Base-by-base conservation (phyloP, 2,329 filamentous ascomycete species). In the Pleomassaria siparia region DNA sequence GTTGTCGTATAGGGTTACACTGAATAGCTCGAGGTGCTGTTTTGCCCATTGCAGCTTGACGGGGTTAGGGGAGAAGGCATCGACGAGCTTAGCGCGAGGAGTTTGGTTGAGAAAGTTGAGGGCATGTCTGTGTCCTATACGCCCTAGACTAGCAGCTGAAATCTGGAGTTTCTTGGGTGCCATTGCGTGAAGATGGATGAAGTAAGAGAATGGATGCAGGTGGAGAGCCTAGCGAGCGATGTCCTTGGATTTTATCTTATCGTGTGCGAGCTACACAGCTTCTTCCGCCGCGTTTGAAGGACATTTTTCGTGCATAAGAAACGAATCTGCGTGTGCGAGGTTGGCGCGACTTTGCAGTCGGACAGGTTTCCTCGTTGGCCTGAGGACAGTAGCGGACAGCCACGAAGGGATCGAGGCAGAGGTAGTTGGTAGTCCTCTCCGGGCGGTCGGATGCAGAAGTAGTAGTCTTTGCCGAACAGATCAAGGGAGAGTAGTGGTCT, bases 101-200 rank as follows among this genome's bases (percentile, higher is more conserved):
- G 73, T 73, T 22, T 69, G 67, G 46, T 76, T 62, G 40, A 78
- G 64, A 47, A 79, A 73, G 54, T 76, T 78, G 39, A 75, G 61
- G 43, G 75, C 78, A 63, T 80, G 77, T n/a, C 76, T 72, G 49
- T 75, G 72, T 40, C 77, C 78, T 75, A 80, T 80, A 54, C 78
- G 75, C 25, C 78, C 77, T 40, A 80, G 75, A 39, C 78, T 77
- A 30, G 74, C 75, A 42, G 75, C 74, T 44, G 69, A 77, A 52
- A 80, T 64, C 53, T 74, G 53, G n/a, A 64, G 54, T 47, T 53
- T 59, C 35, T 46, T 50, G 26, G 56, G 60, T 44, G 54, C 50
- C 59, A 62, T 62, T 47, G 22, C 24, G 35, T 2, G 20, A n/a
- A 24, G 9, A 37, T 13, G 35, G n/a, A 13, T 6, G n/a, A 13